Evolutionary conservation across 2,329 filamentous ascomycete genomes (phyloP), one percentile per base, ranked within the genome.

Genomic region (Periconia sp.): DNA sequence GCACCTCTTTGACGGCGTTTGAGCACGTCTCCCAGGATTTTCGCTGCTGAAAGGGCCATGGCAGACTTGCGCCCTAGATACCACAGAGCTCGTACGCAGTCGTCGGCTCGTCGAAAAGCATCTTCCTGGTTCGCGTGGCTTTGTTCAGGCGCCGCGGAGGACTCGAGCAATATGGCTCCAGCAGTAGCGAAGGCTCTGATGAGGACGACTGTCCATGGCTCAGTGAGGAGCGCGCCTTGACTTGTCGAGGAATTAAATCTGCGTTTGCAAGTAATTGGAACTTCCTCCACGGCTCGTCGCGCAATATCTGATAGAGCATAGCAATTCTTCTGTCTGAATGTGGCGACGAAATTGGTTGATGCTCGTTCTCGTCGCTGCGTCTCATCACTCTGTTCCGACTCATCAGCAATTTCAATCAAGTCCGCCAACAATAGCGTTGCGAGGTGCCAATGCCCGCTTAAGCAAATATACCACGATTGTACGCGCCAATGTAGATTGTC

Each of bases 381-480:
- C 33, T 54, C 56, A 3, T 53, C 13, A 6, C 66, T 57, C 33
- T 56, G 47, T 40, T 58, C 57, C 4, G 57, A 57, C 29, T 71
- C 66, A 37, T 83, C 80, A 16, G 82, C 73, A 18, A 71, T 61
- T 33, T 79, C 76, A 10, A 84, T 66, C 4, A 78, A 59, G 42
- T 84, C 81, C 23, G 79, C 78, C 4, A 84, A 65, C 17, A 83
- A 68, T 29, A 84, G 72, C 0, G 74, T 73, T 2, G 75, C 81
- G 3, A 83, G 74, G 49, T 83, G 78, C 76, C 80, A 84, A 50
- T 84, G 82, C 0, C 77, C 78, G 0, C 75, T 69, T 17, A 84
- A 73, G 38, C 80, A 78, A 11, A 82, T 73, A 46, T 82, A 83
- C 81, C 81, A 84, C 29, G 80, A 80, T 54, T 81, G 80, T 4